Evolutionary conservation across 2,329 filamentous ascomycete species (phyloP), one percentile per base, ranked within the genome.

Genomic region (Aspergillus fischeri): DNA sequence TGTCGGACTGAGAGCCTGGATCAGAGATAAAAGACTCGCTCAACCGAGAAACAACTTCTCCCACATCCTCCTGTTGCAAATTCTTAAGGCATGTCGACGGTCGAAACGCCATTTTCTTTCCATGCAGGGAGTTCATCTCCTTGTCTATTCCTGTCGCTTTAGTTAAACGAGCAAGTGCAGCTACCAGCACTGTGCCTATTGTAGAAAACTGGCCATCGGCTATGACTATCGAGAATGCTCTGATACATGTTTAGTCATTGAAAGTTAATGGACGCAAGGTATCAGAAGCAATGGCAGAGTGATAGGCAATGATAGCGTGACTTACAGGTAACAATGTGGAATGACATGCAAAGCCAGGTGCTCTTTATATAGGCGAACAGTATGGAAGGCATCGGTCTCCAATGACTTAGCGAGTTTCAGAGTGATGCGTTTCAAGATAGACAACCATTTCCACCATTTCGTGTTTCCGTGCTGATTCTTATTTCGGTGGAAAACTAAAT

Each of bases 401-500:
- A 81, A 60, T 21, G 77, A 78, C 49, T 71, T 55, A 1, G 80
- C 65, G 2, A 96, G 76, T 54, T 81, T 81, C 8, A 76, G 75
- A 8, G 88, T 72, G 56, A 86, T 81, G 49, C 90, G 88, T 38
- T 90, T 86, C 62, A 97, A 81, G 62, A 88, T 81, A 53, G 82
- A 82, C 60, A 97, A 85, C 67, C 78, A 80, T 66, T 86, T 84
- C 85, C 90, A 97, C 93, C 93, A 99, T 69, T 86, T 84, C 29
- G 87, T 83, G 60, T 83, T 81, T 55, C 86, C 86, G 74, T 97
- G 93, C 77, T 97, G 93, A 77, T 97, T 97, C 70, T 87, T 88
- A 78, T 97, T 94, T 67, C 92, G 90, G 71, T 91, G 86, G 73
- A 87, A 84, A 66, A 95, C 84, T 63, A 89, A 83, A 67, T 88